Evolutionary conservation across 139 green algal genomes (phyloP), one percentile per base, ranked within the genome.

Genomic region (Closterium sp.): DNA sequence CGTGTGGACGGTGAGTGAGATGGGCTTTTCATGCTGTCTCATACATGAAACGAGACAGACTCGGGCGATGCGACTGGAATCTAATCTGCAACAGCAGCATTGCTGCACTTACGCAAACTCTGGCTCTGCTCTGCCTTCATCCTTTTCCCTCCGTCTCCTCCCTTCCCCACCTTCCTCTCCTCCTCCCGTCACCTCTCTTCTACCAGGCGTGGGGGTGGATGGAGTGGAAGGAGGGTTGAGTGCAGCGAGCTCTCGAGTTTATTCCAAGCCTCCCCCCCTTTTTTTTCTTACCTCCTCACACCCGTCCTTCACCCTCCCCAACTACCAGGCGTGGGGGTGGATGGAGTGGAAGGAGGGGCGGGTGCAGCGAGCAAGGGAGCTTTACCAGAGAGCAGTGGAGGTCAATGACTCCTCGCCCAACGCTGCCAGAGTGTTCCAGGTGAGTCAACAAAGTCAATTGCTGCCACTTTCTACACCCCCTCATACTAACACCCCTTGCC

Each of bases 311-410:
- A 70, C 45, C 11, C 45, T 7, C n/a, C 45, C 11, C 7, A 27
- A 7, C 10, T 50, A 31, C 45, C 94, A 96, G 91, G 95, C 95
- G 21, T 96, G 94, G 94, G 95, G 31, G 21, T 42, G 95, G 38
- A 97, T 99, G 96, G 98, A 99, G 96, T 96, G 93, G 34, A 93
- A 94, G 29, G 91, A 93, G 92, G 96, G 96, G 9, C 95, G 98
- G 45, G 24, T 96, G 29, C 96, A 97, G 29, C 89, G 90, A n/a
- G 97, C 98, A 4, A 95, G 98, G 6, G 89, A 97, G 86, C 96
- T 99, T 86, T 99, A 99, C 94, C 97, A 99, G 95, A 93, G 97
- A 94, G 98, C 97, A 29, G 96, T 99, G 28, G 98, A 97, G 97
- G 96, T 97, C 0, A 95, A 93, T 22, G 27, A 30, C 28, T 89